Evolutionary conservation across 2,329 filamentous ascomycete species (phyloP).

Genomic region (Paraconiothyrium sp.): DNA sequence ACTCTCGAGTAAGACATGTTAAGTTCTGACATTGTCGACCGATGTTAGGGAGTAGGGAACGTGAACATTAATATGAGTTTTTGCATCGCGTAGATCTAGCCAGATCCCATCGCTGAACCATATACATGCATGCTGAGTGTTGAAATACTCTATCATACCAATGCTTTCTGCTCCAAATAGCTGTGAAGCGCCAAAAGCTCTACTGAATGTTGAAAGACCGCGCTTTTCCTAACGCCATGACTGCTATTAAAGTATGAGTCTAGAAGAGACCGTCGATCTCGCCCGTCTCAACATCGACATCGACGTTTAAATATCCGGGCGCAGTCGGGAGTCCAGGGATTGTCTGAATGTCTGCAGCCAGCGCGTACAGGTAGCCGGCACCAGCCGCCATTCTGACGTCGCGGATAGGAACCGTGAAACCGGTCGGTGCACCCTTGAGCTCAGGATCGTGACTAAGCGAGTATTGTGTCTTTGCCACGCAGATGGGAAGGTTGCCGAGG

Average conservation of each 20-base stretch:
- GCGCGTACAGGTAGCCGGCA: constrained; percentile 81
- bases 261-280: constrained; percentile 82
- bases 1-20: too few relatives aligned
- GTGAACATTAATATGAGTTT: neutral
- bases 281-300: constrained; percentile 66
- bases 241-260: constrained; percentile 8
- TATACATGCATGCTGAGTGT: constrained; percentile 10
- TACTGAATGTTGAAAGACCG: constrained; percentile 18
- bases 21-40: too few relatives aligned
- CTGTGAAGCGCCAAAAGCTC: constrained; percentile 14
- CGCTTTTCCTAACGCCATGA: constrained; percentile 18
- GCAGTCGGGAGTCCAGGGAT: constrained; percentile 96
- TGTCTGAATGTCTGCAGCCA: constrained; percentile 97
- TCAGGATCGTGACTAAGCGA: constrained; percentile 91
- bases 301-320: constrained; percentile 94
- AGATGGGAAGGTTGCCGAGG: constrained; percentile 92
- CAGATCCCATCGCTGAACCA: neutral
- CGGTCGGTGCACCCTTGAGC: constrained; percentile 92
- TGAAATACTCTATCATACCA: constrained; percentile 14
- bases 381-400: constrained; percentile 95
- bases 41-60: neutral
- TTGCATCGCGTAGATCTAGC: neutral
- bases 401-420: constrained; percentile 92
- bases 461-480: constrained; percentile 98
- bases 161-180: neutral